Percentiles rank a stretch among this genome's conserved stretches.
Conservation (phyloP, 345 rosid genomes). For the Noccaea bulbosa region DNA sequence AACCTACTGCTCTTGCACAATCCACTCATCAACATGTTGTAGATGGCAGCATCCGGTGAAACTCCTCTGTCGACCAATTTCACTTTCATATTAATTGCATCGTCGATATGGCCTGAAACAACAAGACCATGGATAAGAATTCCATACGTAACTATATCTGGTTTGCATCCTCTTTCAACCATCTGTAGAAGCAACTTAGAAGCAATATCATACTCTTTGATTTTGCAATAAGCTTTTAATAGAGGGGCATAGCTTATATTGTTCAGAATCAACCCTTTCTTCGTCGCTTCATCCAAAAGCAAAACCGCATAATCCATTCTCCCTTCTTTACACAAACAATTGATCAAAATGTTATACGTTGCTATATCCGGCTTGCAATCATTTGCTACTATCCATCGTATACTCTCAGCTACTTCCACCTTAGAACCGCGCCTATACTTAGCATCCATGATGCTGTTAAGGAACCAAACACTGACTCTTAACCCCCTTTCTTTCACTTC, state of each 20-base stretch:
- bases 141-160: constrained; percentile 77
- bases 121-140: constrained; percentile 77
- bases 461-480: constrained; percentile 48
- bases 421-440: constrained; percentile 54
- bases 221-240: constrained; percentile 57
- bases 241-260: constrained; percentile 65
- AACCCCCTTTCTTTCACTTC: constrained; percentile 76
- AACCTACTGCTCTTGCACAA: constrained; percentile 77
- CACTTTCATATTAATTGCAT: constrained; percentile 56
- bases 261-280: constrained; percentile 56
- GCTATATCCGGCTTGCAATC: constrained; percentile 72
- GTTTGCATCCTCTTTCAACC: constrained; percentile 68
- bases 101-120: constrained; percentile 65
- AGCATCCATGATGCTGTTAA: constrained; percentile 64
- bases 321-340: constrained; percentile 60
- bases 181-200: constrained; percentile 66
- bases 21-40: constrained; percentile 83
- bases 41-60: constrained; percentile 75
- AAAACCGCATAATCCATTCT: constrained; percentile 56
- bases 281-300: constrained; percentile 61
- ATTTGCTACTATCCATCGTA: constrained; percentile 56
- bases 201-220: constrained; percentile 55
- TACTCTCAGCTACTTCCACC: constrained; percentile 47
- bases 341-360: constrained; percentile 66
- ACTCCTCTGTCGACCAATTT: constrained; percentile 69